phyloP scores from a whole-genome alignment of 768 basidiomycete genomes.

The Agaricus subrufescens region DNA sequence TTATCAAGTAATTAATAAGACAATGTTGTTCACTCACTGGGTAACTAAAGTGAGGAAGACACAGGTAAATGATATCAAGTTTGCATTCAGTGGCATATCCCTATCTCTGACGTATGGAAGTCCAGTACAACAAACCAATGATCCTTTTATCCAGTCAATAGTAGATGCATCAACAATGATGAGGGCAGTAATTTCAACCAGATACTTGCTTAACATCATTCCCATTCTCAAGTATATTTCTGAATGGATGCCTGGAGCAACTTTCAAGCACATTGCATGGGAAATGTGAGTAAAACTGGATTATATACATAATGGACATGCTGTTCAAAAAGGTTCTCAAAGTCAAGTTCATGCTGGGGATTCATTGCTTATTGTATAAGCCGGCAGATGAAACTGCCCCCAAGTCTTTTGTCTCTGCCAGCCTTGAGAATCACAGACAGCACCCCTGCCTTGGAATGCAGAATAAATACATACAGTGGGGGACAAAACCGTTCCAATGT shows the following conservation, averaged over 20 bases:
- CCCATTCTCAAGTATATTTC: slow-evolving; percentile 1
- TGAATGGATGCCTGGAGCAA: slow-evolving; percentile 5
- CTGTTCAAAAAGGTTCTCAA: neutral
- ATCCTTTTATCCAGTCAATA: neutral
- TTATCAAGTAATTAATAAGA: too few relatives aligned
- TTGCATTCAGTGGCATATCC: neutral
- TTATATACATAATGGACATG: neutral
- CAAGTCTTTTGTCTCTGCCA: neutral
- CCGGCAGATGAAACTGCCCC: neutral
- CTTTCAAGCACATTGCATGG: neutral
- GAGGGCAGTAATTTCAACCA: neutral
- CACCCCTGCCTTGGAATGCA: neutral
- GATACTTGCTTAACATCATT: neutral
- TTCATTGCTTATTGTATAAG: neutral
- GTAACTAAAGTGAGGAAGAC: too few relatives aligned
- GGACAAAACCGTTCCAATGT: too few relatives aligned
- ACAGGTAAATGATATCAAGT: too few relatives aligned
- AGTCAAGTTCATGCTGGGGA: neutral
- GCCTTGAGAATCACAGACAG: neutral
- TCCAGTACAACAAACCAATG: neutral
- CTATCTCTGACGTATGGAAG: neutral
- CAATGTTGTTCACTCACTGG: too few relatives aligned
- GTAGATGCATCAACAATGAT: neutral
- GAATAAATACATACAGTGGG: neutral
- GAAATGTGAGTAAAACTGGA: neutral